A percentile compares a stretch with the other conserved stretches of the same genome.
These are phyloP conservation scores for Kurtzmaniella quercitrusa DNA, from an alignment of 1,139 yeast species.

Conservation along the genomic window DNA sequence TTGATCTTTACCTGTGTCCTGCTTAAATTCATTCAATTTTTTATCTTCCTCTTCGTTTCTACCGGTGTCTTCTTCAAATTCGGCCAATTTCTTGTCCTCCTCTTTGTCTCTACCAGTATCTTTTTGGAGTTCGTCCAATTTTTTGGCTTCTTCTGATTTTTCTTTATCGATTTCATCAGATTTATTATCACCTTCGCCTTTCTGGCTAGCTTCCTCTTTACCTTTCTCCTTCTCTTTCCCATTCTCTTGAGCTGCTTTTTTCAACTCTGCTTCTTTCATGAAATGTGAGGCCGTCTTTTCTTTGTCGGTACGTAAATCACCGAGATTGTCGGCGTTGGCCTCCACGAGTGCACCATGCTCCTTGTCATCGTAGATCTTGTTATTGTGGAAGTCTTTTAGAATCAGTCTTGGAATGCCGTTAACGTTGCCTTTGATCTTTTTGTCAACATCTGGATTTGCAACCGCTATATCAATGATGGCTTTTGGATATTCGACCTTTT, in stretches of 20 bases:
- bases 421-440: slow-evolving; percentile 30
- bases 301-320: slow-evolving; percentile 15
- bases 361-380: slow-evolving; percentile 25
- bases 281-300: slow-evolving; percentile 15
- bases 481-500: slow-evolving; percentile 10
- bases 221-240: slow-evolving; percentile 7
- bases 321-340: slow-evolving; percentile 12
- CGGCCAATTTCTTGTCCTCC: slow-evolving; percentile 3
- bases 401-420: slow-evolving; percentile 27
- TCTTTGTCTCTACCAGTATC: slow-evolving; percentile 2
- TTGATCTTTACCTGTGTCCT: slow-evolving; percentile 5
- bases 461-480: slow-evolving; percentile 41
- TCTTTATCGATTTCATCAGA: slow-evolving; percentile 6
- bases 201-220: slow-evolving; percentile 3
- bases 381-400: slow-evolving; percentile 25
- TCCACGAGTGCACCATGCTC: slow-evolving; percentile 20
- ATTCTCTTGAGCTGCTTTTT: slow-evolving; percentile 7
- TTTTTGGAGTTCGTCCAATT: slow-evolving; percentile 5
- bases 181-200: slow-evolving; percentile 6
- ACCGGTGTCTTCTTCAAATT: background rate
- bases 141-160: slow-evolving; percentile 6
- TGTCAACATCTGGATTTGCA: slow-evolving; percentile 22
- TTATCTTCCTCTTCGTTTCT: slow-evolving; percentile 1
- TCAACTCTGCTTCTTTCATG: slow-evolving; percentile 11
- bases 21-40: slow-evolving; percentile 1